Evolutionary conservation across 352 stramenopile genomes (phyloP).

Genomic region (Pythium aristosporum): DNA sequence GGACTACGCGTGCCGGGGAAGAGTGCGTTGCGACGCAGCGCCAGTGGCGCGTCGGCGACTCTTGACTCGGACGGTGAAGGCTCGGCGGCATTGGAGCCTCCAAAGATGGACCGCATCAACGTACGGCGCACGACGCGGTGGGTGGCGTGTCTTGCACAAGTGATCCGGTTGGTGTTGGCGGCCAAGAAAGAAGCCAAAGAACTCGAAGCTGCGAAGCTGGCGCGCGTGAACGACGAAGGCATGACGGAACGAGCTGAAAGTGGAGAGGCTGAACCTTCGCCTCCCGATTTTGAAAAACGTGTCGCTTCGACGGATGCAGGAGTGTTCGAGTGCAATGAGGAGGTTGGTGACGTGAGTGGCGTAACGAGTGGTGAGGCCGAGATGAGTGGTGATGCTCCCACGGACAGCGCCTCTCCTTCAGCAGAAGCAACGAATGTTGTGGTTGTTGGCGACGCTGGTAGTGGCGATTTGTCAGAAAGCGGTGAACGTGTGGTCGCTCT

Average conservation of each 20-base stretch:
- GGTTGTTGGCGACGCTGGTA: neutral
- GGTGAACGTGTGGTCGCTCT: neutral
- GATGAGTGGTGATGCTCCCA: neutral
- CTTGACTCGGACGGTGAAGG: constrained; percentile 23
- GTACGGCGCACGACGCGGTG: constrained; percentile 73
- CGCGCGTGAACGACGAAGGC: neutral
- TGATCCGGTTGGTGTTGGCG: constrained; percentile 53
- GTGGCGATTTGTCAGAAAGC: neutral
- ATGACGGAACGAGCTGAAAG: neutral
- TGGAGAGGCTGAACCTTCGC: neutral
- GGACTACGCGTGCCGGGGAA: neutral
- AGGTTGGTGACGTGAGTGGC: neutral
- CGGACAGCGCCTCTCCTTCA: neutral
- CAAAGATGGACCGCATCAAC: constrained; percentile 81
- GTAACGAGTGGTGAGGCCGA: neutral
- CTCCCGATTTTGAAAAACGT: neutral
- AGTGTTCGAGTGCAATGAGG: neutral
- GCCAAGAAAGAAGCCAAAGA: constrained; percentile 16
- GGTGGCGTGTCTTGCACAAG: constrained; percentile 60
- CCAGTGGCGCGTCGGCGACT: neutral
- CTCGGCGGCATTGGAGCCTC: constrained; percentile 37
- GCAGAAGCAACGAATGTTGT: neutral
- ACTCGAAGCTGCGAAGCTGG: neutral
- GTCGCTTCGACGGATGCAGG: neutral
- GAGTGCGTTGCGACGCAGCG: constrained; percentile 5